Percentiles rank a stretch among this genome's conserved stretches.
phyloP scores from a whole-genome alignment of 1,284 basidiomycete species.

The Cryptococcus deneoformans region DNA sequence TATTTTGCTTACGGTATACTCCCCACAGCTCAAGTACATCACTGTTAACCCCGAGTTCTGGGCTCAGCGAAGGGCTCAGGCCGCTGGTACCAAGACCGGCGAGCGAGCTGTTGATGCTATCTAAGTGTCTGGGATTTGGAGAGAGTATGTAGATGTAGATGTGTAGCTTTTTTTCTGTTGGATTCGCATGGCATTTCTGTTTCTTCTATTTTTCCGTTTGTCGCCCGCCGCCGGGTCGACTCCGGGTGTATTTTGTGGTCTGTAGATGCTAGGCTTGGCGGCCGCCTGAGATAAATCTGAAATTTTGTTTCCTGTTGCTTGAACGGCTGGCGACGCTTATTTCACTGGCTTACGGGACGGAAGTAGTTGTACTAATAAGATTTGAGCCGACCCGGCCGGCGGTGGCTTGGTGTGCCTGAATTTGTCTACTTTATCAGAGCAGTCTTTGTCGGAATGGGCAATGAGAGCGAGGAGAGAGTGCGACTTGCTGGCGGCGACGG shows the following conservation, averaged over 20 bases:
- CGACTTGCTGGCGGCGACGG: neutral
- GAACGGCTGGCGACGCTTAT: too few relatives aligned
- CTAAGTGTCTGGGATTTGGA: slow-evolving; percentile 2
- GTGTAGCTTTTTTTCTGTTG: neutral
- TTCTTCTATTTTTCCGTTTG: neutral
- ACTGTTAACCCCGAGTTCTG: slow-evolving; percentile 39
- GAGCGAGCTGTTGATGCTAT: slow-evolving; percentile 23
- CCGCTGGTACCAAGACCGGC: slow-evolving; percentile 11
- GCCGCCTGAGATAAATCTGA: too few relatives aligned
- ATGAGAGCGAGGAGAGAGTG: too few relatives aligned
- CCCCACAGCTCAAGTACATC: slow-evolving; percentile 36
- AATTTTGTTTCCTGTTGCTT: too few relatives aligned
- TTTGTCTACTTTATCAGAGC: too few relatives aligned
- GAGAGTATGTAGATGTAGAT: neutral
- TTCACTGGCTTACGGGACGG: too few relatives aligned
- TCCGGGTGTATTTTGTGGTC: too few relatives aligned
- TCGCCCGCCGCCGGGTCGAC: neutral
- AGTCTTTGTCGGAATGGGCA: too few relatives aligned
- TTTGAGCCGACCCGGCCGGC: too few relatives aligned
- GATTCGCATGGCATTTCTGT: neutral
- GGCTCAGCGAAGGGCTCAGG: slow-evolving; percentile 34
- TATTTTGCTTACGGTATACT: neutral
- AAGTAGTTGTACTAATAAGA: too few relatives aligned
- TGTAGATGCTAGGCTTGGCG: too few relatives aligned
- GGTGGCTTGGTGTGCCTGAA: too few relatives aligned